A percentile compares a stretch with the other conserved stretches of the same genome.
These are phyloP conservation scores for Alopecurus myosuroides DNA, from an alignment of 176 grass and related monocot genomes.

Conservation along the genomic window DNA sequence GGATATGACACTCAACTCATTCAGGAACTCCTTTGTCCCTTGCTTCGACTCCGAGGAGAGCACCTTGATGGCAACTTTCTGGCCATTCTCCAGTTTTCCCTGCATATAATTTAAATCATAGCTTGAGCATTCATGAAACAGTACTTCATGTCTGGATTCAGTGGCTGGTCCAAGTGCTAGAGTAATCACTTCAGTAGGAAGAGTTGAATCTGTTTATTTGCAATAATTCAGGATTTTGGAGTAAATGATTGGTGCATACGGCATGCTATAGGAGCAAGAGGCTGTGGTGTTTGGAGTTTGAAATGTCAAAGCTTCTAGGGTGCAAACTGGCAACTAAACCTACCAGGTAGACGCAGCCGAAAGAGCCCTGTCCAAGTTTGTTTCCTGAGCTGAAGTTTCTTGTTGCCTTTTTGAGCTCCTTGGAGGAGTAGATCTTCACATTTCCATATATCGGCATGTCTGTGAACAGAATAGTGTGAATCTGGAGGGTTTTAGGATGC, in stretches of 20 bases:
- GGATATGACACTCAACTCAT: slow-evolving; percentile 67
- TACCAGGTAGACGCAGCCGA: slow-evolving; percentile 78
- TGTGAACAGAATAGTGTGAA: slow-evolving; percentile 4
- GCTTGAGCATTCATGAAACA: slow-evolving; percentile 1
- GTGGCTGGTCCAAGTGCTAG: background rate
- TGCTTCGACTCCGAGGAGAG: slow-evolving; percentile 76
- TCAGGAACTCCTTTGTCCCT: slow-evolving; percentile 70
- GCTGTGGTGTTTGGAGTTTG: background rate
- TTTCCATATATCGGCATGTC: slow-evolving; percentile 33
- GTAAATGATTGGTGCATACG: background rate
- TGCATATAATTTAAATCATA: slow-evolving; percentile 33
- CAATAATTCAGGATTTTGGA: background rate
- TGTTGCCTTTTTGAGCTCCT: slow-evolving; percentile 67
- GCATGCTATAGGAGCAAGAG: background rate
- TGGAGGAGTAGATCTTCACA: slow-evolving; percentile 73
- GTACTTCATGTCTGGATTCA: background rate
- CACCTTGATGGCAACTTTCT: slow-evolving; percentile 83
- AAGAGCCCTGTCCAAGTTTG: slow-evolving; percentile 87
- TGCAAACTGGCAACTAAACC: slow-evolving; percentile 10
- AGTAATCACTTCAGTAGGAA: background rate
- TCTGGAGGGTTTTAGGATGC: slow-evolving; percentile 4
- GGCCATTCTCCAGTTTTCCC: slow-evolving; percentile 69
- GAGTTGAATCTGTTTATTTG: background rate
- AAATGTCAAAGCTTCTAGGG: background rate
- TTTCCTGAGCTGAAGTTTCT: slow-evolving; percentile 50